Evolutionary conservation across 2,329 filamentous ascomycete genomes (phyloP), one percentile per base, ranked within the genome.

Genomic region (Aspergillus bombycis): DNA sequence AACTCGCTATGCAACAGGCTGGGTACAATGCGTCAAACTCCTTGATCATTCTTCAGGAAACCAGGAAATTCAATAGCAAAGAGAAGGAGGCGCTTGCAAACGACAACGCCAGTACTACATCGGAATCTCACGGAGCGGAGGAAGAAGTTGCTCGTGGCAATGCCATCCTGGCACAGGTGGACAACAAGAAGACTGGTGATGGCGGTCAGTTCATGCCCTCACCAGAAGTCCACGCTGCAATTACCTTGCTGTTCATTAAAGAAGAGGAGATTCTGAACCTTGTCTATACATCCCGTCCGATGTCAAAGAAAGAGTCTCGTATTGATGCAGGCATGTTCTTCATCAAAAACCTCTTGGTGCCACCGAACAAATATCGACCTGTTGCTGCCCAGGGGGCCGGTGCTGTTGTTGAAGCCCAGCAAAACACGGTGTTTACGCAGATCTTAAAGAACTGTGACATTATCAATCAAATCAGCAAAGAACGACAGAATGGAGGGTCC

Each of bases 241-340:
- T 99, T 48, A 84, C 83, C 6, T 84, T 94, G 62, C 84, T 99
- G 1, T 98, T 99, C 74, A 86, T 93, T 67, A 91, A 93, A 65
- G 95, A 99, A 74, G 87, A 90, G 66, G 93, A 97, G 50, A 84
- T 99, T 36, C 77, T 99, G 50, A 85, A 88, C 19, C 83, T 97
- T n/a, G 82, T 99, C 5, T 99, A 97, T 79, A 91, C 89, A 74
- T 90, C 92, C 21, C 89, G 90, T 62, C 88, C 90, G 5, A 73
- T 77, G n/a, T 82, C 84, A 5, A 89, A 87, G 74, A 86, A 84
- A 61, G 79, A 83, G 43, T 79, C 79, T 8, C 81, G 81, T 21
- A 82, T 93, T n/a, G 88, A 83, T 2, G 87, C 92, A 1, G 91
- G 97, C 69, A 97, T 98, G 89, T 98, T 99, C 80, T 99, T 99